These are phyloP conservation scores for Mrakia frigida DNA, from an alignment of 768 basidiomycete species.

Conservation along the genomic window DNA sequence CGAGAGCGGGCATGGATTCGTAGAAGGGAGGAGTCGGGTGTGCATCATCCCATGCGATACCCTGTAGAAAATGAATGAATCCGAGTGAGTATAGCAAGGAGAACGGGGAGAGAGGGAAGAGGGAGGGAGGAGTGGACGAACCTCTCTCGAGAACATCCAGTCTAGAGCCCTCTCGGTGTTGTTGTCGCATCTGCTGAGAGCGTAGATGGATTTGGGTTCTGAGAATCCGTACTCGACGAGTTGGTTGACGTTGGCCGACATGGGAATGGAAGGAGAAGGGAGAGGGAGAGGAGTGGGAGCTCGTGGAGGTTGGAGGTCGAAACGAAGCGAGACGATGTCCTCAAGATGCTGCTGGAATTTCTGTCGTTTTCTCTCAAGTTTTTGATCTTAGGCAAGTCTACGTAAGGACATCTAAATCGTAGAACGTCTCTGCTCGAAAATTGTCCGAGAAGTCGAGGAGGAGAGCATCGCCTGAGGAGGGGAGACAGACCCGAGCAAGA, in stretches of 20 bases:
- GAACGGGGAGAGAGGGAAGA: neutral
- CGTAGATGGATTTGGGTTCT: neutral
- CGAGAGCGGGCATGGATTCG: neutral
- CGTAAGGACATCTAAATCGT: too few relatives aligned
- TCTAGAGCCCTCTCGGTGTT: neutral
- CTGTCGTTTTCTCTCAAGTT: neutral
- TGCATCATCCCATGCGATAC: neutral
- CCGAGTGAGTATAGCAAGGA: neutral
- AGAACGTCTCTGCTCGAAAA: too few relatives aligned
- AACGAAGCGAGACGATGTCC: neutral
- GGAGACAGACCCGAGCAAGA: neutral
- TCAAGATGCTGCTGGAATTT: neutral
- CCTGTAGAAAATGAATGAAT: neutral
- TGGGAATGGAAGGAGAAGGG: neutral
- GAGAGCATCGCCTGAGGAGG: neutral
- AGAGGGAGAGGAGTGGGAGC: too few relatives aligned
- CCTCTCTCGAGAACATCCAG: neutral
- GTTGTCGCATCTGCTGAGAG: neutral
- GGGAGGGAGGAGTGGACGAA: neutral
- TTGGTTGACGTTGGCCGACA: neutral
- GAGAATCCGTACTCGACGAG: neutral
- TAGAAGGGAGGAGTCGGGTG: neutral
- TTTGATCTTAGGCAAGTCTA: too few relatives aligned
- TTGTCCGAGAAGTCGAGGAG: neutral
- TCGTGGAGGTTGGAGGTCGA: neutral